A percentile compares a stretch with the other conserved stretches of the same genome.
Evolutionary conservation across 192 early-diverging fungal genomes (phyloP).

Genomic region (Linnemannia hyalina): DNA sequence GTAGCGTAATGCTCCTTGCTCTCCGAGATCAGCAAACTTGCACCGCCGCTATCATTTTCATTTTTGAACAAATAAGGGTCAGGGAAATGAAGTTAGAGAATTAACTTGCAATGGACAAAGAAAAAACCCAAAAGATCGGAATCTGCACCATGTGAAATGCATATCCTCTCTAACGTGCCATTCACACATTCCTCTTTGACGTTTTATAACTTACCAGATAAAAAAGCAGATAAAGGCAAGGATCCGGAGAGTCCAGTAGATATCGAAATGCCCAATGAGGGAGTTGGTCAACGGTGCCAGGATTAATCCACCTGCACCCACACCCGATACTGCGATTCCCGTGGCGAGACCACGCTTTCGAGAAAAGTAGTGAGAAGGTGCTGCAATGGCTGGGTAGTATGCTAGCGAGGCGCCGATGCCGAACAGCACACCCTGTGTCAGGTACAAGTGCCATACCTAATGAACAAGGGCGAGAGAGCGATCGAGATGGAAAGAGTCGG

Average conservation of each 20-base stretch:
- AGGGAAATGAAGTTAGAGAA: constrained; percentile 24
- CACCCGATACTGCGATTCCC: constrained; percentile 75
- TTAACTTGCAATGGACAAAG: not conserved
- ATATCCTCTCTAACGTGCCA: not conserved
- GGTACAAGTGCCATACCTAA: constrained; percentile 75
- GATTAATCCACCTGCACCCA: constrained; percentile 73
- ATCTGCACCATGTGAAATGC: not conserved
- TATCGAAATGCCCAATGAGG: constrained; percentile 49
- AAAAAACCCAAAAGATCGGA: not conserved
- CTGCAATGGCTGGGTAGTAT: constrained; percentile 71
- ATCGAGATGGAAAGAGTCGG: not conserved
- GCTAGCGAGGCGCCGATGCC: constrained; percentile 72
- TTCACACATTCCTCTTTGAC: no score
- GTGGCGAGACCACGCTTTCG: constrained; percentile 72
- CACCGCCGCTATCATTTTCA: constrained; percentile 14
- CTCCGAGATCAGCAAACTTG: constrained; percentile 54
- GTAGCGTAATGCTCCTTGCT: constrained; percentile 21
- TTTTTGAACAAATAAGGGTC: not conserved
- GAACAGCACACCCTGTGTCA: constrained; percentile 80
- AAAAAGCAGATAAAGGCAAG: constrained; percentile 58
- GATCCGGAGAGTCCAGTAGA: constrained; percentile 55
- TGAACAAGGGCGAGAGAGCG: not conserved
- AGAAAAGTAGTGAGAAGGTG: constrained; percentile 75
- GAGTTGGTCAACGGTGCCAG: constrained; percentile 64
- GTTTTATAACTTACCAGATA: constrained; percentile 23